Conservation (phyloP, 2,329 filamentous ascomycete genomes). For the Ophiocordyceps sinensis region DNA sequence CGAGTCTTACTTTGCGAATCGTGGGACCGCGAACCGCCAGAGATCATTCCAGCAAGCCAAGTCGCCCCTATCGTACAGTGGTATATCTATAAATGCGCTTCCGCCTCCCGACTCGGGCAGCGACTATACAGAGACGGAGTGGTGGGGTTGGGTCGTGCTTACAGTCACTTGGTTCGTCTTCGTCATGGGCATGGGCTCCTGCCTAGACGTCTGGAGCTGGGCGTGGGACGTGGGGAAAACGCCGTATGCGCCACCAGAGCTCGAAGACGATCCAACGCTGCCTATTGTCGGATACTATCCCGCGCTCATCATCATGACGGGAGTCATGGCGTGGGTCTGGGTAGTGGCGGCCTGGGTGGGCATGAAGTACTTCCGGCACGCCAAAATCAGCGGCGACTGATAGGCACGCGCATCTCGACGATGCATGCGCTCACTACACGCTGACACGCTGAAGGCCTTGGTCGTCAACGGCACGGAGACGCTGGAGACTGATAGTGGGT, state of each 20-base stretch:
- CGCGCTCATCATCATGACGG: conserved; percentile 79
- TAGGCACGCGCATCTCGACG: too few relatives aligned
- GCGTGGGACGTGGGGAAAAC: conserved; percentile 97
- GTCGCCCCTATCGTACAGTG: conserved; percentile 44
- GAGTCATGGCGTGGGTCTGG: conserved; percentile 98
- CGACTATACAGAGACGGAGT: conserved; percentile 91
- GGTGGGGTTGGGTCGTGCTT: conserved; percentile 95
- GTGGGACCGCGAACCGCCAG: conserved; percentile 27
- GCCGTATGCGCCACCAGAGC: conserved; percentile 84
- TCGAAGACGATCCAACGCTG: conserved; percentile 87
- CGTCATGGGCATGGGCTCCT: conserved; percentile 91
- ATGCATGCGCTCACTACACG: too few relatives aligned
- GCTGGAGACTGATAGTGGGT: too few relatives aligned
- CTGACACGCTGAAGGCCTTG: too few relatives aligned
- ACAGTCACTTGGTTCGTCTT: conserved; percentile 90
- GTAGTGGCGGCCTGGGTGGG: conserved; percentile 94
- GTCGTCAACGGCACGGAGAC: too few relatives aligned
- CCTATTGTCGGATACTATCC: conserved; percentile 97
- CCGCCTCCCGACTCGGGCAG: conserved; percentile 44
- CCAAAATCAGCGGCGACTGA: conserved; percentile 63
- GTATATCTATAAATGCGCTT: conserved; percentile 33
- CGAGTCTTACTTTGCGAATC: conserved; percentile 45
- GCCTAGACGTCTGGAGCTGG: conserved; percentile 93
- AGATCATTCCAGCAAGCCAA: conserved; percentile 38
- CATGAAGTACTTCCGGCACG: conserved; percentile 98